Evolutionary conservation across 768 basidiomycete species (phyloP).

Genomic region (Leccinum uliginosum): DNA sequence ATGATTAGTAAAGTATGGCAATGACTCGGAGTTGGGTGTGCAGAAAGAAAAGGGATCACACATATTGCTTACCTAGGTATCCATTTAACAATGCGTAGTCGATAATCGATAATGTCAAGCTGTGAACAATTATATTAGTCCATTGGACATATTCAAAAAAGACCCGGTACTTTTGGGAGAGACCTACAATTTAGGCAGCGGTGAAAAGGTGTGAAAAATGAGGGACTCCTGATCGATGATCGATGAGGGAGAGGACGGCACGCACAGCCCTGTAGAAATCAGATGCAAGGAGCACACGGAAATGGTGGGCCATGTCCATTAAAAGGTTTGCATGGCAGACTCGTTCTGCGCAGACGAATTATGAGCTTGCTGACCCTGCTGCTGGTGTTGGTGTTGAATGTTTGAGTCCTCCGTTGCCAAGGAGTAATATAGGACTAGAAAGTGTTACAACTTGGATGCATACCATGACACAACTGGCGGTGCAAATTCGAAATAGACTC

Average conservation of each 20-base stretch:
- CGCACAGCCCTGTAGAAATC: conserved; percentile 5
- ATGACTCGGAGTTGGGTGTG: no score
- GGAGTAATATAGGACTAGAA: conserved; percentile 40
- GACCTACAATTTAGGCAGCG: conserved; percentile 16
- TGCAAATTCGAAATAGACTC: conserved; percentile 22
- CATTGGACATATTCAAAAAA: no score
- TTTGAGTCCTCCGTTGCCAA: conserved; percentile 31
- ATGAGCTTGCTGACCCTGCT: conserved; percentile 8
- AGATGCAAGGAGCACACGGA: conserved; percentile 2
- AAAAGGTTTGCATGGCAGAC: conserved; percentile 33
- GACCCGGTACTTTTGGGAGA: conserved; percentile 1
- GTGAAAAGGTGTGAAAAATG: background rate
- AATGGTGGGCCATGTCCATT: conserved; percentile 6
- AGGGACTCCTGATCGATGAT: background rate
- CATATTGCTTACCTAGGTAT: no score
- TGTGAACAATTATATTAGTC: no score
- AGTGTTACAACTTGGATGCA: no score
- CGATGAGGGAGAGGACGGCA: background rate
- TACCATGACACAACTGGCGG: no score
- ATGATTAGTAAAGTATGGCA: no score
- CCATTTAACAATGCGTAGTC: no score
- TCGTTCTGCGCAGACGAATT: conserved; percentile 24
- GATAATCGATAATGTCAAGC: no score
- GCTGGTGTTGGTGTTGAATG: conserved; percentile 11
- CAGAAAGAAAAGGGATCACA: no score